These are phyloP conservation scores for Dictyophora rubrovolvata DNA, from an alignment of 768 basidiomycete genomes.

Conservation along the genomic window DNA sequence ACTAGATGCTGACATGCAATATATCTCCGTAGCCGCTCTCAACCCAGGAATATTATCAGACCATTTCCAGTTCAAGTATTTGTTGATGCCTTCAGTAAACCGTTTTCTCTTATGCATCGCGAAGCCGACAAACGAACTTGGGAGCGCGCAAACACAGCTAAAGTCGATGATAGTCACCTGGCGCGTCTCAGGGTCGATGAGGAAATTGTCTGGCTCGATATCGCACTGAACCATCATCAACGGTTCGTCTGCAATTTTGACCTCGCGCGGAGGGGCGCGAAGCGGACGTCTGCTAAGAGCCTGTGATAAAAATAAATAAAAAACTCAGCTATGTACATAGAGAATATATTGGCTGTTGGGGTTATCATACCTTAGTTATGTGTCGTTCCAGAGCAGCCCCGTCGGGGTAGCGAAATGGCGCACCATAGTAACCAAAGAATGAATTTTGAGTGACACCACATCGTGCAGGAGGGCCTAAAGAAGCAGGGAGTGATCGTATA, in stretches of 20 bases:
- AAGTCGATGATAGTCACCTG: not conserved
- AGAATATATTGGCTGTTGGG: not conserved
- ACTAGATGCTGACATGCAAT: not conserved
- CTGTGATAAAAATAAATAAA: not conserved
- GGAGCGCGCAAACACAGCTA: not conserved
- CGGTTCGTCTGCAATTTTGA: not conserved
- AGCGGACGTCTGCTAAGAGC: not conserved
- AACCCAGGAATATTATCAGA: not conserved
- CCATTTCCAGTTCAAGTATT: not conserved
- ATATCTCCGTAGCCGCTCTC: not conserved
- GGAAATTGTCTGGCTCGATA: not conserved
- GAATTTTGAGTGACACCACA: not conserved
- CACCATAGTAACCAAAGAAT: not conserved
- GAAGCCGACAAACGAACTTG: not conserved
- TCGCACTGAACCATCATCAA: not conserved
- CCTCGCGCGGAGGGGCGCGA: not conserved
- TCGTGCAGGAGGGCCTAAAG: not conserved
- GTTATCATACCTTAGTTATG: not conserved
- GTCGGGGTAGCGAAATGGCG: not conserved
- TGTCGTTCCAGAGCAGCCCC: not conserved
- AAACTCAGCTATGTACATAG: not conserved
- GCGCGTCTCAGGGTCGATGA: not conserved
- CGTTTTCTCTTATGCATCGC: not conserved
- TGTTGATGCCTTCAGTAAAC: not conserved
- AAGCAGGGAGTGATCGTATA: too few species aligned